Evolutionary conservation across 345 rosid genomes (phyloP).

Genomic region (Boechera stricta): DNA sequence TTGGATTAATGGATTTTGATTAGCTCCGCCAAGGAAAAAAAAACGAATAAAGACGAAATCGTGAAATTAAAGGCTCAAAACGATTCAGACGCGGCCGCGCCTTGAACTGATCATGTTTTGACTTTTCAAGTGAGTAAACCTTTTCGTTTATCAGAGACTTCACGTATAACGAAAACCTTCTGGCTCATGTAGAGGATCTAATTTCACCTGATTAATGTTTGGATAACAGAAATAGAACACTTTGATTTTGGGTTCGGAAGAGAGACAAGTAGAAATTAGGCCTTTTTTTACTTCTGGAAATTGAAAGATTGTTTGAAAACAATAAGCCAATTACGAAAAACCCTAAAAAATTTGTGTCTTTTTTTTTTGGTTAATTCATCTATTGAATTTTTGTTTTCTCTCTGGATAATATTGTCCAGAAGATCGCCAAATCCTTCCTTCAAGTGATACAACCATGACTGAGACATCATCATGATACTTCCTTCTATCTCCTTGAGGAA

Average conservation of each 20-base stretch:
- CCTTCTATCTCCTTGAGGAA: conserved; percentile 91
- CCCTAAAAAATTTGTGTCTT: neutral
- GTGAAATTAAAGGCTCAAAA: conserved; percentile 51
- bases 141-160: neutral
- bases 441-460: conserved; percentile 94
- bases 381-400: conserved; percentile 35
- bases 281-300: conserved; percentile 15
- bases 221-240: neutral
- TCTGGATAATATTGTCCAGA: conserved; percentile 65
- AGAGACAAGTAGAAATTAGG: conserved; percentile 6
- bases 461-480: conserved; percentile 98
- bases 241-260: too few species aligned
- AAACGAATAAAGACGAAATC: conserved; percentile 41
- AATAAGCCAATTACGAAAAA: conserved; percentile 32
- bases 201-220: neutral
- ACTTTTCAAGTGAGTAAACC: neutral
- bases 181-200: too few species aligned
- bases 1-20: conserved; percentile 7
- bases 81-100: conserved; percentile 34
- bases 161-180: too few species aligned
- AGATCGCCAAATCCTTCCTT: conserved; percentile 98
- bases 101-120: neutral
- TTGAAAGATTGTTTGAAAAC: conserved; percentile 30
- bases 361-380: conserved; percentile 28
- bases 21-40: conserved; percentile 24